Evolutionary conservation across 2,329 filamentous ascomycete genomes (phyloP), one percentile per base, ranked within the genome.

Genomic region (Xylaria sp.): DNA sequence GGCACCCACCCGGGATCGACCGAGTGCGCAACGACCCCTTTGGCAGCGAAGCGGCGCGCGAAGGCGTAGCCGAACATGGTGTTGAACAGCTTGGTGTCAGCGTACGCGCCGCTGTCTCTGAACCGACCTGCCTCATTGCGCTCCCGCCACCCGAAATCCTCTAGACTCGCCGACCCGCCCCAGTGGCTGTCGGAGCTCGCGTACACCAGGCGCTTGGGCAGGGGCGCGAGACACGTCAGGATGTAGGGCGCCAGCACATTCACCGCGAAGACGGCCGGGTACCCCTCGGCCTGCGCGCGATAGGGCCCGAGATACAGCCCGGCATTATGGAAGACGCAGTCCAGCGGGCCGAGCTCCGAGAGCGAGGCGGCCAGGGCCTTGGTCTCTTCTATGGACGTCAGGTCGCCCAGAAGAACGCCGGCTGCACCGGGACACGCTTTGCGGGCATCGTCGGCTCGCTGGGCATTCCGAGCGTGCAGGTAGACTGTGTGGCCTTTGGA

Each of bases 181-280:
- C 72, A 73, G 66, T 87, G 85, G 69, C 82, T 73, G 17, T 78
- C 75, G 0, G 80, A 83, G 23, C 79, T 83, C 58, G 85, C 73
- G 63, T 80, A 86, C 0, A 87, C 70, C 6, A 87, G 71, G 5
- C 83, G 72, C 59, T 78, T 68, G 5, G 67, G 79, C 8, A 75
- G 76, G 2, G 77, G 71, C 72, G 85, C 81, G 10, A 84, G 70
- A 41, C 77, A 79, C 0, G 83, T 83, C 4, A 87, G 76, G 9
- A 87, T 76, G 63, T 86, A 87, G 0, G 85, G 84, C n/a, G 85
- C 84, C 0, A 87, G 68, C 0, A 78, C 82, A 65, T 87, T 87
- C 38, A 86, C 83, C 0, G 82, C 78, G 43, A 85, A 83, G 1
- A 85, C 75, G 3, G 78, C 76, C 0, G 83, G 80, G 25, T 84